Percentiles rank a stretch among this genome's conserved stretches.
These are phyloP conservation scores for Colletotrichum neosansevieriae DNA, from an alignment of 2,329 filamentous ascomycete genomes.

Conservation along the genomic window DNA sequence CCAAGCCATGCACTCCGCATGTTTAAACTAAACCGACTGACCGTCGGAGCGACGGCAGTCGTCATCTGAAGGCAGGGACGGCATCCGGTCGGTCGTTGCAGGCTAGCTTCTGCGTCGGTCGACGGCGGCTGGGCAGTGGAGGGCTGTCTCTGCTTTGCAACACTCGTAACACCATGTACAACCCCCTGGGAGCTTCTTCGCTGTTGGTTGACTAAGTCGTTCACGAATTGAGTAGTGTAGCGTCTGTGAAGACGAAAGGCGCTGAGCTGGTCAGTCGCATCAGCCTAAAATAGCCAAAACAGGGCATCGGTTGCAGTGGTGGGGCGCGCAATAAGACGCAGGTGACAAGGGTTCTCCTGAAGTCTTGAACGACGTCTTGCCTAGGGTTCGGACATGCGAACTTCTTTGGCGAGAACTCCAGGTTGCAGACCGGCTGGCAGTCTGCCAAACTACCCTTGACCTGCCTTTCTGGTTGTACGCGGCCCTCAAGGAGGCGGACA, in stretches of 20 bases:
- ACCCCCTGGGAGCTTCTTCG: too few species aligned
- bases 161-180: too few species aligned
- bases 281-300: constrained; percentile 30
- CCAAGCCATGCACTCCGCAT: constrained; percentile 23
- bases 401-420: constrained; percentile 15
- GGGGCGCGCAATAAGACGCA: constrained; percentile 23
- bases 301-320: constrained; percentile 1
- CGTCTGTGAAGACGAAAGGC: not conserved
- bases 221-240: too few species aligned
- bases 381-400: constrained; percentile 35
- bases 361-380: constrained; percentile 27
- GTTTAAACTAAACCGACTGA: too few species aligned
- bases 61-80: too few species aligned
- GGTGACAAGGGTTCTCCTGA: constrained; percentile 18
- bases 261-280: not conserved
- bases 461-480: not conserved
- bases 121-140: too few species aligned
- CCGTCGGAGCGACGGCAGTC: too few species aligned
- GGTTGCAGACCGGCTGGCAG: not conserved
- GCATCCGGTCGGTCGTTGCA: too few species aligned
- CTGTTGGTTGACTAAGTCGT: too few species aligned
- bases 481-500: not conserved
- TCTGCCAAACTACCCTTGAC: too few species aligned
- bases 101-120: too few species aligned
- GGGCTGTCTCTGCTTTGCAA: too few species aligned